Conservation (phyloP, 208 protist genomes). For the Trypanosoma cruzi region DNA sequence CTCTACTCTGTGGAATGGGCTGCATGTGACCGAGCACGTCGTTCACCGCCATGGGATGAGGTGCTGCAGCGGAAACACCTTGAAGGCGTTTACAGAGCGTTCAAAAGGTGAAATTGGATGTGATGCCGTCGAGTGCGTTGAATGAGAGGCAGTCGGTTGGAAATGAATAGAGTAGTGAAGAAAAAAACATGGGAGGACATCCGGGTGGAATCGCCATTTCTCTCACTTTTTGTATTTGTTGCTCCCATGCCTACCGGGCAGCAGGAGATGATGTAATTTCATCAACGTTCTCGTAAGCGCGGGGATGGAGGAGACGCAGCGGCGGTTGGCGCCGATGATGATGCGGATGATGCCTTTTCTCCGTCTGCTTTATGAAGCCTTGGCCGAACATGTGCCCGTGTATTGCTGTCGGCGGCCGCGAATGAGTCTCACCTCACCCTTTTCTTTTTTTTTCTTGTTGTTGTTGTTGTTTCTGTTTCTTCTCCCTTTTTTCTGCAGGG, state of each 20-base stretch:
- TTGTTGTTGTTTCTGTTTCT: background rate
- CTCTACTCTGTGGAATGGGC: conserved; percentile 25
- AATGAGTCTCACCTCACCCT: background rate
- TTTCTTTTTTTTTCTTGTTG: background rate
- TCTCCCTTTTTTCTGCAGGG: background rate
- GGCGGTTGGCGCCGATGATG: conserved; percentile 10
- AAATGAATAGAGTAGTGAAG: background rate
- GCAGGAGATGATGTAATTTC: no score
- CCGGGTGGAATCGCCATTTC: no score
- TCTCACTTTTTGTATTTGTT: no score
- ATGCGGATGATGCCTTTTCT: conserved; percentile 12
- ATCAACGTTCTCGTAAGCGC: conserved; percentile 7
- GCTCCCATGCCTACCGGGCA: no score
- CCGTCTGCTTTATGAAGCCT: background rate
- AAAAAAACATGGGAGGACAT: conserved; percentile 1
- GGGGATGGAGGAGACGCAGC: conserved; percentile 9
- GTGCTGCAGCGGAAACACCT: conserved; percentile 24
- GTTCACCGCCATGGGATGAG: conserved; percentile 25
- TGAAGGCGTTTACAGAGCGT: conserved; percentile 15
- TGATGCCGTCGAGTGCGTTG: no score
- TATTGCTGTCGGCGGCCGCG: background rate
- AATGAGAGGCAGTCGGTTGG: background rate
- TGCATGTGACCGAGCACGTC: conserved; percentile 35
- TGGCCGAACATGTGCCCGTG: no score
- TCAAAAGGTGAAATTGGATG: background rate